phyloP scores from a whole-genome alignment of 768 basidiomycete species.

The Lactifluus piperatus region DNA sequence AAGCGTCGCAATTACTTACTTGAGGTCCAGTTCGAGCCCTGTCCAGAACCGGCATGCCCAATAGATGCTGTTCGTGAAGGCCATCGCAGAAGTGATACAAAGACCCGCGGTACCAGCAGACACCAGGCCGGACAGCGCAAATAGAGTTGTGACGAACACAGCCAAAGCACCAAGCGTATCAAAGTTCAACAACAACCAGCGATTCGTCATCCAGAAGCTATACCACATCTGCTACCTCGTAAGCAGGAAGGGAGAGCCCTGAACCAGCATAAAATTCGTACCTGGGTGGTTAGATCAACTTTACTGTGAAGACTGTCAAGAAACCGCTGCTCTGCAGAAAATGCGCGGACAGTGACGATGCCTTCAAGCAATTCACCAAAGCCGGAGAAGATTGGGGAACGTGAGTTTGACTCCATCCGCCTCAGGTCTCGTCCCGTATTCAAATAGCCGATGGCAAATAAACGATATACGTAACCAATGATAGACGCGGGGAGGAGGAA shows the following conservation, averaged over 20 bases:
- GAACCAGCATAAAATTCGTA: constrained; percentile 21
- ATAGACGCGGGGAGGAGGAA: constrained; percentile 73
- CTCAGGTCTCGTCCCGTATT: constrained; percentile 78
- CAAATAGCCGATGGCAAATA: constrained; percentile 62
- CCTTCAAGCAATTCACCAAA: constrained; percentile 80
- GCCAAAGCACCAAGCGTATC: constrained; percentile 67
- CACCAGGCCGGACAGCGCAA: constrained; percentile 57
- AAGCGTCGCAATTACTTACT: constrained; percentile 36
- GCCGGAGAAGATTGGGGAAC: constrained; percentile 77
- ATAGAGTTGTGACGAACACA: constrained; percentile 66
- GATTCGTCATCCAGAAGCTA: constrained; percentile 82
- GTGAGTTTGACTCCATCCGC: constrained; percentile 84
- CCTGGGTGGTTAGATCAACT: constrained; percentile 73
- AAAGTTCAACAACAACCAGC: constrained; percentile 80
- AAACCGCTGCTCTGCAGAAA: constrained; percentile 74
- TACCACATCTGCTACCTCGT: constrained; percentile 59
- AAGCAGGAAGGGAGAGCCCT: not conserved
- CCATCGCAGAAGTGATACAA: constrained; percentile 69
- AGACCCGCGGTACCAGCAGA: constrained; percentile 56
- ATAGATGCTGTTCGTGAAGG: constrained; percentile 44
- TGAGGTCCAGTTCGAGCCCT: constrained; percentile 64
- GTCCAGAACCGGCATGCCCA: constrained; percentile 44
- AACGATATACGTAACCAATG: constrained; percentile 67
- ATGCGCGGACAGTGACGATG: constrained; percentile 89
- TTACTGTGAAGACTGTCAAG: constrained; percentile 64